Evolutionary conservation across 768 basidiomycete species (phyloP).

Genomic region (Ramaria rubella): DNA sequence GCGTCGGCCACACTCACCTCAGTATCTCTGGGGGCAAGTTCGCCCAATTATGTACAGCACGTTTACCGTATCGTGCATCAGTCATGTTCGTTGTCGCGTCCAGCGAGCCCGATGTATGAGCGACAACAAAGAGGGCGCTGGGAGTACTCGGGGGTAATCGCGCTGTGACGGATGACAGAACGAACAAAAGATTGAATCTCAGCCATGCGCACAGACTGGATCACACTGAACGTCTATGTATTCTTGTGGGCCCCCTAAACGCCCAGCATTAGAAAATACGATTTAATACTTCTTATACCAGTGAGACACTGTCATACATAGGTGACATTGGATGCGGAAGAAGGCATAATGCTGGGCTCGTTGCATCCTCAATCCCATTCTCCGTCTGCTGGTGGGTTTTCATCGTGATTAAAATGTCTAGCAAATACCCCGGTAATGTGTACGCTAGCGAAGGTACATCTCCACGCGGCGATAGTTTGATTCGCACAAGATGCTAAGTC

Average conservation of each 20-base stretch:
- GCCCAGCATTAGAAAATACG: no score
- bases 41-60: constrained; percentile 6
- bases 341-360: background rate
- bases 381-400: background rate
- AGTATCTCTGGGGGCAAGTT: constrained; percentile 9
- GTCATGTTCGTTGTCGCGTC: constrained; percentile 4
- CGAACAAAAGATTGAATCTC: constrained; percentile 7
- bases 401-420: background rate
- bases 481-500: background rate
- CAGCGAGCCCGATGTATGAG: background rate
- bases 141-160: constrained; percentile 7
- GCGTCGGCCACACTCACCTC: constrained; percentile 8
- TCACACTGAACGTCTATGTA: background rate
- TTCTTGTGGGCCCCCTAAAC: background rate
- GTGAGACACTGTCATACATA: no score
- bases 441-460: constrained; percentile 2
- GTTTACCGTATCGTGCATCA: constrained; percentile 9
- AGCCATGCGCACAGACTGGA: constrained; percentile 4
- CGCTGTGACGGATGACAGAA: constrained; percentile 13
- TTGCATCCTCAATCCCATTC: background rate
- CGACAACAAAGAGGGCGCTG: background rate
- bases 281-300: no score
- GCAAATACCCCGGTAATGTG: background rate
- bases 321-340: no score
- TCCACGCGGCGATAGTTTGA: constrained; percentile 1